phyloP scores from a whole-genome alignment of 2,329 filamentous ascomycete species.

The Fusarium euwallaceae region DNA sequence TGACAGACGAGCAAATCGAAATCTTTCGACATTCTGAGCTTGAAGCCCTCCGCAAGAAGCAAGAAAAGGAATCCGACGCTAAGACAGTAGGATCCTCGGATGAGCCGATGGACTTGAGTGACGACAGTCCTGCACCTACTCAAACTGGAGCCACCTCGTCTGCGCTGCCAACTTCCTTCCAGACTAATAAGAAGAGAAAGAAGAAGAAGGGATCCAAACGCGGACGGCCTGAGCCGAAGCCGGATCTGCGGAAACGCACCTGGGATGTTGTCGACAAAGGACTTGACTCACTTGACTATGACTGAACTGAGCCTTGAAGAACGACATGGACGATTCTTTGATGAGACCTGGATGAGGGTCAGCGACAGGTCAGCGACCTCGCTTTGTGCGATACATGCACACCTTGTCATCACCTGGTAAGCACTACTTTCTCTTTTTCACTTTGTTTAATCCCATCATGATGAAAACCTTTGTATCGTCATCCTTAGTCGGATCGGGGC shows the following conservation, averaged over 20 bases:
- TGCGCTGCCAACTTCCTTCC: slow-evolving; percentile 22
- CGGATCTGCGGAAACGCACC: slow-evolving; percentile 74
- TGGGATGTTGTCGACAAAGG: slow-evolving; percentile 76
- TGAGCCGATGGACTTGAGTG: slow-evolving; percentile 30
- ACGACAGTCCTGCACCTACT: slow-evolving; percentile 11
- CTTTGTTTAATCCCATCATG: slow-evolving; percentile 61
- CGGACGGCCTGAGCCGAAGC: slow-evolving; percentile 63
- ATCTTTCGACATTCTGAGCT: slow-evolving; percentile 94
- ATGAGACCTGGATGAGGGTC: background rate
- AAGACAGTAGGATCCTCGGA: slow-evolving; percentile 23
- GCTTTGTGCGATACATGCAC: slow-evolving; percentile 31
- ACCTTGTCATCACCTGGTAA: slow-evolving; percentile 17
- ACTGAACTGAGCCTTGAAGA: slow-evolving; percentile 46
- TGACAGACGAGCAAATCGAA: slow-evolving; percentile 91
- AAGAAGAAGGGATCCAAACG: slow-evolving; percentile 57
- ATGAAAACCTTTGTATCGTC: slow-evolving; percentile 91
- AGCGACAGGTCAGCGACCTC: background rate
- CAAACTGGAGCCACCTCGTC: slow-evolving; percentile 22
- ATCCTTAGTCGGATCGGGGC: slow-evolving; percentile 88
- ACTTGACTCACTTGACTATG: slow-evolving; percentile 72
- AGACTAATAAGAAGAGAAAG: slow-evolving; percentile 46
- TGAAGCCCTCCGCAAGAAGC: slow-evolving; percentile 73
- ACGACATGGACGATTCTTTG: too few species aligned
- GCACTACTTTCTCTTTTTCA: slow-evolving; percentile 6
- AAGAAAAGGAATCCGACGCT: slow-evolving; percentile 49